phyloP scores from a whole-genome alignment of 179 eudicot species.

The Sideroxylon spinosum region DNA sequence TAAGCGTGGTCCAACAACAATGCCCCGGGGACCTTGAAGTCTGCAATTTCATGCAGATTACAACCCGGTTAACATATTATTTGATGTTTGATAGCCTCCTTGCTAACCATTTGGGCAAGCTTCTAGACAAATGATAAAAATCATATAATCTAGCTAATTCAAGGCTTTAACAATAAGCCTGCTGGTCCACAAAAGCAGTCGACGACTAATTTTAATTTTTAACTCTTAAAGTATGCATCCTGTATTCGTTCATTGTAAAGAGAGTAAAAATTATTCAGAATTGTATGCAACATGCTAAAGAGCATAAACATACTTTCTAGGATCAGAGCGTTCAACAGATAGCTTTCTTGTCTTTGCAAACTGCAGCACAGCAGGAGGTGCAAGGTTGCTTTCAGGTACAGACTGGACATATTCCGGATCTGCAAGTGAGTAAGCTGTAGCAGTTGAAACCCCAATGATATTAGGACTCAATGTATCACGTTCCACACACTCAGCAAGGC shows the following conservation, averaged over 20 bases:
- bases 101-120: neutral
- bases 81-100: neutral
- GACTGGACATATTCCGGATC: constrained; percentile 78
- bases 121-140: neutral
- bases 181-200: neutral
- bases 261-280: neutral
- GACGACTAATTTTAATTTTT: neutral
- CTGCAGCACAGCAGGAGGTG: constrained; percentile 62
- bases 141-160: neutral
- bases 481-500: constrained; percentile 26
- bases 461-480: constrained; percentile 35
- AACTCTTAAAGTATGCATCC: too few relatives aligned
- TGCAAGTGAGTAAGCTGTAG: constrained; percentile 42
- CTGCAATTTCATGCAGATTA: neutral
- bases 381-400: constrained; percentile 51
- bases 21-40: constrained; percentile 4
- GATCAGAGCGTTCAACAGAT: constrained; percentile 73
- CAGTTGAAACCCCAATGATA: constrained; percentile 34
- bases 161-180: neutral
- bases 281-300: constrained; percentile 1
- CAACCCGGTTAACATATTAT: neutral
- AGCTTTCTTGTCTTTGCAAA: constrained; percentile 84
- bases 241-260: neutral
- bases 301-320: constrained; percentile 52
- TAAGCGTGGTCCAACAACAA: neutral